A percentile compares a stretch with the other conserved stretches of the same genome.
Conservation (phyloP, 441 rosid genomes). For the Populus tomentosa region DNA sequence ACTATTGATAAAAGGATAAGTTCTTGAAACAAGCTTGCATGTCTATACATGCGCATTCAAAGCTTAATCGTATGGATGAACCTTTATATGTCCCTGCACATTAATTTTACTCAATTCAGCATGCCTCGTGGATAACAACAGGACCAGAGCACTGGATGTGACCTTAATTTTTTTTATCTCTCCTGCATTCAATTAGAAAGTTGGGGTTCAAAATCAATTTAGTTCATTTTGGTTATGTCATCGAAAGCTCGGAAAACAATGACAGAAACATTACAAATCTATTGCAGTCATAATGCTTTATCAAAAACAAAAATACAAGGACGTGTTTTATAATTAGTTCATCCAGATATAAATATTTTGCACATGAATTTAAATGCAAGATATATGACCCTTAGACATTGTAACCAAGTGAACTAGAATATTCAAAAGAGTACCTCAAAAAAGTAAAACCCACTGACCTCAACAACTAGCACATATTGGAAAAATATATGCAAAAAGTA, state of each 20-base stretch:
- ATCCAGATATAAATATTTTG: not conserved
- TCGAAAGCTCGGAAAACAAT: not conserved
- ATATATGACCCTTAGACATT: not conserved
- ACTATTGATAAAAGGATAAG: too few relatives aligned
- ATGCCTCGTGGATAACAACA: slow-evolving; percentile 70
- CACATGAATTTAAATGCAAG: not conserved
- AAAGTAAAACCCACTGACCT: not conserved
- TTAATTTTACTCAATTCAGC: slow-evolving; percentile 63
- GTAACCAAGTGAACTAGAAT: not conserved
- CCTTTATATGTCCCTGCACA: slow-evolving; percentile 81
- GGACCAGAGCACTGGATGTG: slow-evolving; percentile 75
- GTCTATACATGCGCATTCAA: not conserved
- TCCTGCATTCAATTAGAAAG: slow-evolving; percentile 36
- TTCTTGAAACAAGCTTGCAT: not conserved
- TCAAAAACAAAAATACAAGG: not conserved
- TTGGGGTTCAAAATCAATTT: not conserved
- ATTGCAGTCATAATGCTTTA: not conserved
- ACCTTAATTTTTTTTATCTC: slow-evolving; percentile 95
- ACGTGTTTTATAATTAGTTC: not conserved
- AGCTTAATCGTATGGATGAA: slow-evolving; percentile 21
- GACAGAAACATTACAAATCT: not conserved
- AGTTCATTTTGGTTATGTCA: not conserved
- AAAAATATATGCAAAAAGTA: not conserved
- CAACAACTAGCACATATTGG: not conserved
- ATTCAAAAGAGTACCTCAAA: not conserved